Base-by-base conservation (phyloP, 2,329 filamentous ascomycete genomes). In the Colletotrichum chlorophyti region DNA sequence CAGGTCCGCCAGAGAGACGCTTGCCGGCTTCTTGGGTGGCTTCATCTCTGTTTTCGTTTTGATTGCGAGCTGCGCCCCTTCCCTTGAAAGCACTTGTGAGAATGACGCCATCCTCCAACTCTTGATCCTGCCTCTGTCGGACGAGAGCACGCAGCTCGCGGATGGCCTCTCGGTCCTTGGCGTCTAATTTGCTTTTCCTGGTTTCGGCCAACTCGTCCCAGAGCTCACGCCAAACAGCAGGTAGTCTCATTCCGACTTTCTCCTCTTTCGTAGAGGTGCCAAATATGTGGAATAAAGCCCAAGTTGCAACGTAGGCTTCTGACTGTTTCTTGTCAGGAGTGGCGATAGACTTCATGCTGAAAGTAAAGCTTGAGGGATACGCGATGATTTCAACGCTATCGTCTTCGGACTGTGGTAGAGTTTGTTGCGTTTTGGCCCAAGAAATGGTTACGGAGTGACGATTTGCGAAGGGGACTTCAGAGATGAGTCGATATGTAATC, bases 231-330 rank as follows among this genome's bases (percentile, higher is more conserved):
- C 92, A 99, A 2, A 85, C 81, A 1, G 88, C 80, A 4, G 93
- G 91, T 14, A 99, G 78, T 47, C 91, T 85, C 62, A 96, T 72
- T 58, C 89, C 89, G 3, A 91, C 85, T 70, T 96, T 98, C 63
- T 96, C 92, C 68, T 98, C 94, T 65, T 91, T 95, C 0, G 85
- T 75, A 14, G 87, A 91, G n/a, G 84, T 83, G 2, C 87, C 86
- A 63, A 93, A 97, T 1, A 96, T 80, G 35, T 91, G 82, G 70
- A 96, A 97, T 2, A 99, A 76, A 2, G 90, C 91, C 11, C 86
- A 81, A 0, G 93, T 96, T 6, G 93, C 91, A 37, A 95, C 83
- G 65, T 89, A 98, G 1, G 89, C 88, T 72, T 98, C 93, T 6
- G 95, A 96, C 70, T 99, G 93, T 63, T 88, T 86, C 11, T 80